Conservation (phyloP, 2,329 filamentous ascomycete species). For the Coleophoma cylindrospora region DNA sequence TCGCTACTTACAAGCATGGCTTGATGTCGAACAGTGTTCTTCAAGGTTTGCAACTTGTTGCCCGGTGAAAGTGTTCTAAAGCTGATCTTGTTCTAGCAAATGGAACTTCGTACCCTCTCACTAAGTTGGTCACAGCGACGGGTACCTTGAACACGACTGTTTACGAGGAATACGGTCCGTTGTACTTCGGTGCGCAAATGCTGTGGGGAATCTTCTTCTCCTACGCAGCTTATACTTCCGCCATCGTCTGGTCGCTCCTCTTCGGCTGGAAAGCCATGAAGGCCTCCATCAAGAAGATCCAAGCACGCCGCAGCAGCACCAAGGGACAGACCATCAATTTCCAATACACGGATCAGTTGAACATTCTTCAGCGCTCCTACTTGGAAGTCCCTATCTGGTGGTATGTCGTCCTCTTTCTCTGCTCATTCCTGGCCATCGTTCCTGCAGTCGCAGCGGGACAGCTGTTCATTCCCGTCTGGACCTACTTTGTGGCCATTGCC, state of each 20-base stretch:
- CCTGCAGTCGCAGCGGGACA: constrained; percentile 43
- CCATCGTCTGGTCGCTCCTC: constrained; percentile 51
- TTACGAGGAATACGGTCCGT: constrained; percentile 42
- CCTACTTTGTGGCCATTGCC: constrained; percentile 50
- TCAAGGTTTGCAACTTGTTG: constrained; percentile 30
- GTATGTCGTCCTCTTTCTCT: constrained; percentile 45
- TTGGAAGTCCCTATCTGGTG: constrained; percentile 55
- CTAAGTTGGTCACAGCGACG: constrained; percentile 27
- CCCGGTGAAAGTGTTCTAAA: not conserved
- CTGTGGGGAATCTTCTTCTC: constrained; percentile 57
- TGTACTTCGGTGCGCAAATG: constrained; percentile 53
- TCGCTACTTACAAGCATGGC: constrained; percentile 45
- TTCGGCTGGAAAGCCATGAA: constrained; percentile 47
- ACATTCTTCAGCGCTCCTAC: constrained; percentile 51
- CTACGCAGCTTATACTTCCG: constrained; percentile 53
- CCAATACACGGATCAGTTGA: constrained; percentile 54
- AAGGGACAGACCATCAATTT: constrained; percentile 39
- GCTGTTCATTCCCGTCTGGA: constrained; percentile 56
- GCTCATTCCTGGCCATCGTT: constrained; percentile 44
- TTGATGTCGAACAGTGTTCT: constrained; percentile 56
- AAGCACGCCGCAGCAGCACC: constrained; percentile 27
- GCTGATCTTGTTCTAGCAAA: constrained; percentile 14
- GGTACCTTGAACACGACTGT: constrained; percentile 31
- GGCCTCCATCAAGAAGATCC: constrained; percentile 37
- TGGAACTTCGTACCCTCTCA: constrained; percentile 30